Evolutionary conservation across 1,284 basidiomycete genomes (phyloP), one percentile per base, ranked within the genome.

Genomic region (Pseudozyma thailandica): DNA sequence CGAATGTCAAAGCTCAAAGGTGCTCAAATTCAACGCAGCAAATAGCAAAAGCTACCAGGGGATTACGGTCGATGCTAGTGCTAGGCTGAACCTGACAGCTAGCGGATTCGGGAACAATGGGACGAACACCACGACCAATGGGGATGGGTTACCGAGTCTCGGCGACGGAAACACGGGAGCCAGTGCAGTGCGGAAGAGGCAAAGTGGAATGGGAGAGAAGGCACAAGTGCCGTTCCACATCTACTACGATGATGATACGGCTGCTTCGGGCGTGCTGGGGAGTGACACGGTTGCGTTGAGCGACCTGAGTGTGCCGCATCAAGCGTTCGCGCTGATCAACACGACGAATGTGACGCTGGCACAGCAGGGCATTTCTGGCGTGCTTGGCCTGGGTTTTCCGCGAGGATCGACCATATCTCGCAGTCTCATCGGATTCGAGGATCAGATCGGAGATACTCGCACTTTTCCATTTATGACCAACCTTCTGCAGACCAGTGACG

Each of bases 341-440:
- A 30, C 73, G 20, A 85, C 84, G 20, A 85, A 83, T 42, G 70
- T 85, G 31, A 83, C 84, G 1, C 59, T 84, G 30, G 53, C 72
- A 1, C 58, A 65, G 3, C 82, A 85, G 59, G 77, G 80, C 18
- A 80, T 84, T 18, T 83, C 83, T 6, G 84, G 84, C 2, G 79
- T 85, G 23, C 42, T 84, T 5, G 84, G 84, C 6, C 58, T 85
- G 1, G 84, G 84, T 7, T 85, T 85, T 54, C 82, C 84, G 0
- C 69, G 84, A 9, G 70, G 72, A 13, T 63, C 56, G 18, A 48
- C 51, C 12, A 64, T 74, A 2, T 41, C 69, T 8, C 46, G 63
- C 4, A 72, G 54, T 27, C 39, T 74, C 6, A 18, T 63, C 3
- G 50, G 52, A 20, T 59, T 46, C 23, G n/a, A 53, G 20, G 33